Base-by-base conservation (phyloP, 305 asterid genomes). In the Andrographis paniculata region DNA sequence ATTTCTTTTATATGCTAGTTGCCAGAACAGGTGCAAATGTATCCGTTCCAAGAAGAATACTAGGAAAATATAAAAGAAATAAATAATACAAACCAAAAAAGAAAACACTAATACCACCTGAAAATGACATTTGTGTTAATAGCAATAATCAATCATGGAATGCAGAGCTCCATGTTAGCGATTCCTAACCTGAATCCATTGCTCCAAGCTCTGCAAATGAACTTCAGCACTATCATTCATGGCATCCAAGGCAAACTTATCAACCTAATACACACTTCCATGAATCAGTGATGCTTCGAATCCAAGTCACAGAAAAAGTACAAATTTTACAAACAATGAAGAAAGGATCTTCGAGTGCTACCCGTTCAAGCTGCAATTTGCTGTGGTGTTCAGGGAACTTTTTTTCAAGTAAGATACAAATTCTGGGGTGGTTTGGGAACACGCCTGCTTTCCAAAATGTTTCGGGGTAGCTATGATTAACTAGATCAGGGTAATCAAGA, bases 321-420 rank as follows among this genome's bases (percentile, higher is more conserved):
- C 6, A 46, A 55, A 69, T 5, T 27, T 27, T 21, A 2, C 5
- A 44, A 27, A 48, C 56, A 16, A 45, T 30, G 39, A 54, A 51
- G 15, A 27, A 55, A 48, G 43, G 59, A 61, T 54, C 44, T 6
- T 50, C 27, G 56, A 61, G 53, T 40, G n/a, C 65, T 78, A 87
- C 99, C 79, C 96, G 94, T 62, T 87, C 99, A 37, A 91, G 95
- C 71, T 83, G 94, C 75, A 91, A 66, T 66, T 72, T 82, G 93
- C 95, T 87, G 60, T 87, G 95, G 63, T 91, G 99, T 59, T 91
- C 96, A 17, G 96, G 99, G 61, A 91, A 91, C 80, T 79, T 91
- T 83, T 75, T 91, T 23, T 87, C 82, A 18, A 91, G 96, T 68
- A 83, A 69, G 53, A 74, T 49, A 63, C 99, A 87, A 41, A 91